Evolutionary conservation across 1,139 yeast species (phyloP), one percentile per base, ranked within the genome.

Genomic region (Eremothecium gossypii): DNA sequence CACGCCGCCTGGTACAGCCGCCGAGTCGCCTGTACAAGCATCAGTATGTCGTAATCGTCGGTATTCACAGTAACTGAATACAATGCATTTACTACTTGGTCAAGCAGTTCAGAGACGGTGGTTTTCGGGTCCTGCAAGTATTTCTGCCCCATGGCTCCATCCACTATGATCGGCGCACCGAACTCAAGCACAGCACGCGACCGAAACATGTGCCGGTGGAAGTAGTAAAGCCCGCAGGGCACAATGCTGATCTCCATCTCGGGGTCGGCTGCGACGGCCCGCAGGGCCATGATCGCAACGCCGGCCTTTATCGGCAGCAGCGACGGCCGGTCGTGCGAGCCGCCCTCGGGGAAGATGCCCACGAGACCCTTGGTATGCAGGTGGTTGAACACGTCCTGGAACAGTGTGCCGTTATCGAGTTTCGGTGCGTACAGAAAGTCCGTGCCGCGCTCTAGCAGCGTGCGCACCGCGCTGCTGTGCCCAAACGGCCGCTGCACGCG

Each of bases 221-320:
- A 82, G 59, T 82, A 82, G 58, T 80, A 80, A 71, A 82, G 68
- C 2, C 91, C 91, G 49, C 85, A 77, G 1, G 91, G 89, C 13
- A 82, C 79, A 46, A 82, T 75, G 30, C 71, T 70, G 1, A 82
- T 78, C 31, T 70, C 67, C 47, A 75, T 71, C 36, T 68, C 63
- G 0, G 82, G 79, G 46, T 78, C 75, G 27, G 68, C 67, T 10
- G 79, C 79, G 57, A 75, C 74, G 1, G 89, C 81, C 10, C 91
- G 89, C 27, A 82, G 63, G 0, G 89, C 91, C 91, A 82, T 82
- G 11, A 82, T 76, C 0, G 85, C 89, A 27, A 82, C 87, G 20
- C 91, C 91, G 0, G 89, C 86, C 57, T 82, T 82, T 51, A 82
- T 69, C 1, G 89, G 91, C 36, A 81, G 64, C 41, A 82, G 63